Conservation (phyloP, 352 stramenopile species). For the Phytophthora constricta region DNA sequence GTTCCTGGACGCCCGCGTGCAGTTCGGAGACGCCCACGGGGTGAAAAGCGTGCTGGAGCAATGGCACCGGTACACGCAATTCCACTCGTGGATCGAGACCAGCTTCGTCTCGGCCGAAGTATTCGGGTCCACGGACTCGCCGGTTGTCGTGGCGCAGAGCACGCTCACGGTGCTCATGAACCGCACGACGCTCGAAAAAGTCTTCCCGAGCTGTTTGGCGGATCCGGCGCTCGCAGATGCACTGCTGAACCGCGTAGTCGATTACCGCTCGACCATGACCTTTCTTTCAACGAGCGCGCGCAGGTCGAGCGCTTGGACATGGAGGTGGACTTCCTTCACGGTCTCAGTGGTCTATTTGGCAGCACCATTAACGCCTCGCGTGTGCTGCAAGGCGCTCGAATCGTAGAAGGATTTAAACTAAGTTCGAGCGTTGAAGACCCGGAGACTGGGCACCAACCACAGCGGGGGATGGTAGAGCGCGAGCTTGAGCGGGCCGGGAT, state of each 20-base stretch:
- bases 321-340: conserved; percentile 53
- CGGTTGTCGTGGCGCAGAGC: conserved; percentile 62
- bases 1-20: conserved; percentile 53
- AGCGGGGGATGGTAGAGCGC: conserved; percentile 27
- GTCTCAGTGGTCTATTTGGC: conserved; percentile 42
- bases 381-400: conserved; percentile 33
- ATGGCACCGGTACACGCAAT: conserved; percentile 64
- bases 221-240: conserved; percentile 44
- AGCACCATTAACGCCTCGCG: conserved; percentile 31
- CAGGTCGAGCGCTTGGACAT: conserved; percentile 49
- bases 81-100: conserved; percentile 55
- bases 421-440: conserved; percentile 33
- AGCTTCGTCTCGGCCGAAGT: conserved; percentile 48
- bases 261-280: conserved; percentile 44
- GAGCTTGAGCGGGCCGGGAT: conserved; percentile 5
- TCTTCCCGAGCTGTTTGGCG: conserved; percentile 55
- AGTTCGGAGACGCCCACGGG: conserved; percentile 42
- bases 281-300: conserved; percentile 55
- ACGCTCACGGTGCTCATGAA: conserved; percentile 41
- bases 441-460: conserved; percentile 22
- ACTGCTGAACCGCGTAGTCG: conserved; percentile 43
- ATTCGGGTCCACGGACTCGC: conserved; percentile 50
- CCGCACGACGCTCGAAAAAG: conserved; percentile 44
- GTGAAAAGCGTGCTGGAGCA: conserved; percentile 60
- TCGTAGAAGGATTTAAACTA: conserved; percentile 38